Conservation (phyloP, 169 alveolate genomes). For the Babesia sp. region DNA sequence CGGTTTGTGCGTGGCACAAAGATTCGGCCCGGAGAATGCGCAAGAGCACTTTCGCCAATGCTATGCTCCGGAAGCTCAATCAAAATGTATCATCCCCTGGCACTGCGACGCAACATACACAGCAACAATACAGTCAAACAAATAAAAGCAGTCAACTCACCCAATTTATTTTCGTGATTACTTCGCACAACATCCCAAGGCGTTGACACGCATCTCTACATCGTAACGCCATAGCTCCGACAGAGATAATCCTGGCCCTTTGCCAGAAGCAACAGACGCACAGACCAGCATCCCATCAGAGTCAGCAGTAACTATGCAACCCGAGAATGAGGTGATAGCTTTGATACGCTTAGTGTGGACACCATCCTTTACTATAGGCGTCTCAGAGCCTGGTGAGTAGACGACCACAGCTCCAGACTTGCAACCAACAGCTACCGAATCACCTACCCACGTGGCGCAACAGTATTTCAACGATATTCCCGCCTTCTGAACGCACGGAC, state of each 20-base stretch:
- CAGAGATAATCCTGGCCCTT: neutral
- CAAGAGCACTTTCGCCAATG: slow-evolving; percentile 38
- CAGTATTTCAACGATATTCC: neutral
- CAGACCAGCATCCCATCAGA: slow-evolving; percentile 56
- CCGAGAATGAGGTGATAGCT: slow-evolving; percentile 18
- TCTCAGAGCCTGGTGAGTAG: neutral
- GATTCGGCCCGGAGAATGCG: slow-evolving; percentile 9
- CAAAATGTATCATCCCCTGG: neutral
- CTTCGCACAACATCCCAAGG: neutral
- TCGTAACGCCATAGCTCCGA: slow-evolving; percentile 9
- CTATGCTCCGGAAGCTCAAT: slow-evolving; percentile 1
- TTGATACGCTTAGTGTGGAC: slow-evolving; percentile 20
- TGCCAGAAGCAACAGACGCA: neutral
- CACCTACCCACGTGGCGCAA: slow-evolving; percentile 26
- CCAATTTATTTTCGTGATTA: no score
- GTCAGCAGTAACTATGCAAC: slow-evolving; percentile 49
- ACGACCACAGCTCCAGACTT: slow-evolving; percentile 21
- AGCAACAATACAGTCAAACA: neutral
- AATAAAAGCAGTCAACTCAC: no score
- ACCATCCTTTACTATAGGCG: neutral
- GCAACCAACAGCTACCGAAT: slow-evolving; percentile 23
- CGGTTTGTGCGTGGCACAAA: slow-evolving; percentile 4
- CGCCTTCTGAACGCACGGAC: slow-evolving; percentile 24
- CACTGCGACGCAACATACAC: neutral
- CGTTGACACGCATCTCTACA: slow-evolving; percentile 34